Evolutionary conservation across 1,139 yeast species (phyloP), one percentile per base, ranked within the genome.

Genomic region (Pichia sp.): DNA sequence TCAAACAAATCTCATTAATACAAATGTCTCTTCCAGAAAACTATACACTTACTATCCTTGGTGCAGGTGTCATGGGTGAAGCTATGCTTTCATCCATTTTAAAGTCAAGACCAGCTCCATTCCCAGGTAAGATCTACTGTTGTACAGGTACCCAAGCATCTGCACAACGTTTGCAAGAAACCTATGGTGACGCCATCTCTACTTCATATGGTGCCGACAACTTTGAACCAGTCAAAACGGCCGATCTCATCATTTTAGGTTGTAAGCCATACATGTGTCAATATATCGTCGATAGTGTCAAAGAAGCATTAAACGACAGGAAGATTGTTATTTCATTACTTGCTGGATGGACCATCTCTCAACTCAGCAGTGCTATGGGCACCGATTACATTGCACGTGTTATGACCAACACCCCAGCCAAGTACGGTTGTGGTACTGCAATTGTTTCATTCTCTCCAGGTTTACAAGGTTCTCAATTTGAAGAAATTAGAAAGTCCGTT

Each of bases 351-450:
- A 88, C 96, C 21, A 81, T 90, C 53, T 81, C 72, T 19, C 88
- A 85, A 62, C 75, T 91, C 59, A 62, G 69, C 28, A 64, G 68
- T 4, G 78, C 77, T 37, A 65, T 69, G 5, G 77, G 79, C 35
- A 72, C 90, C 8, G 65, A 71, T 5, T 70, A 73, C 45, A 82
- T 91, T 40, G 89, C 95, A 42, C 80, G 96, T 56, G 96, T 94
- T n/a, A 91, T 94, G 96, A 93, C 99, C 50, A 93, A 93, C 68
- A 93, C 99, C 0, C 98, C 99, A 4, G 95, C 97, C 37, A 86
- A 84, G 66, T 83, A 73, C 66, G 96, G 97, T 8, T 80, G 83
- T 60, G 99, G 98, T 44, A 89, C 94, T 76, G 96, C 98, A 9
- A 91, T 89, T 21, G 82, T 93, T 21, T 79, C 93, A 3, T 81